Conservation (phyloP, 345 rosid species). For the Aurinia saxatilis region DNA sequence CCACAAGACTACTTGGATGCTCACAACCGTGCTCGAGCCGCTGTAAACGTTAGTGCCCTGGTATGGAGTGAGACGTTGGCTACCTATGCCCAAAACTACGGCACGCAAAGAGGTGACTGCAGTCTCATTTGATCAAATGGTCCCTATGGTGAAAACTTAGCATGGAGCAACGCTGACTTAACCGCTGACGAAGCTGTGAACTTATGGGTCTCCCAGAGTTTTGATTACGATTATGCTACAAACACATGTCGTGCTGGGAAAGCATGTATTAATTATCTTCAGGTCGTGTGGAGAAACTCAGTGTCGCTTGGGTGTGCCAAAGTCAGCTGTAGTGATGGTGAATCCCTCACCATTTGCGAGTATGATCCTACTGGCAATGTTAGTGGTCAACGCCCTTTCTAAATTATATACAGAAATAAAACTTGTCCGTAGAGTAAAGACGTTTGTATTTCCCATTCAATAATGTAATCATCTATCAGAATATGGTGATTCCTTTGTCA, state of each 20-base stretch:
- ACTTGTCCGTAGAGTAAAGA: conserved; percentile 16
- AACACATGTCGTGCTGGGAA: no score
- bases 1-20: conserved; percentile 17
- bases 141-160: conserved; percentile 35
- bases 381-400: conserved; percentile 34
- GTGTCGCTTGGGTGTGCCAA: no score
- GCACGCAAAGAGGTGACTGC: conserved; percentile 13
- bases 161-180: conserved; percentile 14
- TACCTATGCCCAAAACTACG: conserved; percentile 25
- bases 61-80: conserved; percentile 31
- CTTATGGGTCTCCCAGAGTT: conserved; percentile 21
- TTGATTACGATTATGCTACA: no score
- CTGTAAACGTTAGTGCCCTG: conserved; percentile 21
- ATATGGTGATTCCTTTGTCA: not conserved
- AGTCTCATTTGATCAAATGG: conserved; percentile 20
- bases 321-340: conserved; percentile 49
- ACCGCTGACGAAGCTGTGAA: conserved; percentile 23
- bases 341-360: conserved; percentile 44
- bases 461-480: conserved; percentile 12
- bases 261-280: conserved; percentile 36
- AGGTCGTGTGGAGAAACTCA: conserved; percentile 61
- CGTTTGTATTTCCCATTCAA: not conserved
- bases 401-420: conserved; percentile 8
- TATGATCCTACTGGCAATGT: conserved; percentile 48
- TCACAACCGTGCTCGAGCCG: conserved; percentile 21